phyloP scores from a whole-genome alignment of 2,329 filamentous ascomycete genomes.

The Cercospora zeae-maydis region DNA sequence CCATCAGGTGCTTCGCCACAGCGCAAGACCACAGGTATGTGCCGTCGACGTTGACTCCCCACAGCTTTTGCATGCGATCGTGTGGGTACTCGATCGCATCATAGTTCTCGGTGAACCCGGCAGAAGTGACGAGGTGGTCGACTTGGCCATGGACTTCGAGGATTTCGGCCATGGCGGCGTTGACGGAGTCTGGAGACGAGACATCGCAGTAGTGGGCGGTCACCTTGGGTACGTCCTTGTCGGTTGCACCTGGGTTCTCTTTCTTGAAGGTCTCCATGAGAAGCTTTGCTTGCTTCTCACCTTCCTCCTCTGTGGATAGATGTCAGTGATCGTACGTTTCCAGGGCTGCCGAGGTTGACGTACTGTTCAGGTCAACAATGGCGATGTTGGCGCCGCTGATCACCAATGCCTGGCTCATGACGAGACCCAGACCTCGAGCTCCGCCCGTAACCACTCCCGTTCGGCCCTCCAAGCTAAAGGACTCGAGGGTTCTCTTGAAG shows the following conservation, averaged over 20 bases:
- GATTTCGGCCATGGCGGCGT: constrained; percentile 67
- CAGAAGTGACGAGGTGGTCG: constrained; percentile 90
- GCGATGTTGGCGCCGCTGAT: constrained; percentile 84
- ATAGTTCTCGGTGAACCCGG: constrained; percentile 94
- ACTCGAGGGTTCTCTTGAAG: constrained; percentile 77
- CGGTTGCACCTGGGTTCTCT: constrained; percentile 72
- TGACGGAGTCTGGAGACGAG: constrained; percentile 73
- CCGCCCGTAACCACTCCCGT: constrained; percentile 86
- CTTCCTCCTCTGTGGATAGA: constrained; percentile 68
- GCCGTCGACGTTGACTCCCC: constrained; percentile 89
- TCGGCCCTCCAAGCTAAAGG: constrained; percentile 80
- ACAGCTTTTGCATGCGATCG: constrained; percentile 87
- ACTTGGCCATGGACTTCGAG: constrained; percentile 71
- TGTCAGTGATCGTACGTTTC: not conserved
- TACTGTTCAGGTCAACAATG: constrained; percentile 90
- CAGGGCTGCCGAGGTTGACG: constrained; percentile 34
- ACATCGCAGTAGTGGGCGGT: constrained; percentile 91
- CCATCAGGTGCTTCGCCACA: constrained; percentile 85
- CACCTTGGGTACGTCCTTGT: constrained; percentile 64
- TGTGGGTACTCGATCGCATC: constrained; percentile 87
- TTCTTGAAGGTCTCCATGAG: constrained; percentile 72
- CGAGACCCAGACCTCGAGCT: constrained; percentile 80
- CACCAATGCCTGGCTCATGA: constrained; percentile 89
- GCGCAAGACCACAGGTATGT: constrained; percentile 84
- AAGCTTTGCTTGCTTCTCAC: constrained; percentile 68